Evolutionary conservation across 2,329 filamentous ascomycete genomes (phyloP).

Genomic region (Epichloe aotearoae): DNA sequence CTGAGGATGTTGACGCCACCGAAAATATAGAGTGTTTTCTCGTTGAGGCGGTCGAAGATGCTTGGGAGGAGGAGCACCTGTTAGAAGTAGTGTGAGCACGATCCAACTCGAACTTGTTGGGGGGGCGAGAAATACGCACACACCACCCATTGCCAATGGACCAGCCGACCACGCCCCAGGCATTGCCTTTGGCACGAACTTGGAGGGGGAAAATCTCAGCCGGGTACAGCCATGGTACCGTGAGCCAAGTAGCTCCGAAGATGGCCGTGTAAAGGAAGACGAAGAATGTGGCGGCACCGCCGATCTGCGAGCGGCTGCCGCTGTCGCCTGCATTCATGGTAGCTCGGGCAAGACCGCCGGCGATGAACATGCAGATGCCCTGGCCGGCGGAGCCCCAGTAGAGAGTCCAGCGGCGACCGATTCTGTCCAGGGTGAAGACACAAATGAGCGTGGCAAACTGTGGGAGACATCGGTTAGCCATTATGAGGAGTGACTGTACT

Average conservation of each 20-base stretch:
- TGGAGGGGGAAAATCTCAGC: constrained; percentile 45
- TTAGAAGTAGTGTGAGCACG: no score
- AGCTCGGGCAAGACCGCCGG: constrained; percentile 45
- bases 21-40: constrained; percentile 65
- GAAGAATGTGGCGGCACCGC: constrained; percentile 54
- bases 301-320: constrained; percentile 34
- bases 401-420: constrained; percentile 55
- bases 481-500: not conserved
- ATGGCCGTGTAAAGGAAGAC: constrained; percentile 43
- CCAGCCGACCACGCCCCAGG: constrained; percentile 46
- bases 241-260: constrained; percentile 34
- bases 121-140: constrained; percentile 48
- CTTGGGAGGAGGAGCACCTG: constrained; percentile 37
- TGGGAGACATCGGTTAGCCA: not conserved
- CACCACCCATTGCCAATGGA: constrained; percentile 45
- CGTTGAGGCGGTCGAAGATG: constrained; percentile 51
- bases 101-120: no score
- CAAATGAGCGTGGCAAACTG: constrained; percentile 50
- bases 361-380: constrained; percentile 54
- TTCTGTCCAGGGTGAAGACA: constrained; percentile 56
- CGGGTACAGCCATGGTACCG: constrained; percentile 49
- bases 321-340: constrained; percentile 30
- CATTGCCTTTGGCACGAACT: constrained; percentile 44
- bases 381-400: constrained; percentile 55
- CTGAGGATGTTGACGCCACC: constrained; percentile 51